phyloP scores from a whole-genome alignment of 306 rosid genomes.

The Cicer cuneatum region DNA sequence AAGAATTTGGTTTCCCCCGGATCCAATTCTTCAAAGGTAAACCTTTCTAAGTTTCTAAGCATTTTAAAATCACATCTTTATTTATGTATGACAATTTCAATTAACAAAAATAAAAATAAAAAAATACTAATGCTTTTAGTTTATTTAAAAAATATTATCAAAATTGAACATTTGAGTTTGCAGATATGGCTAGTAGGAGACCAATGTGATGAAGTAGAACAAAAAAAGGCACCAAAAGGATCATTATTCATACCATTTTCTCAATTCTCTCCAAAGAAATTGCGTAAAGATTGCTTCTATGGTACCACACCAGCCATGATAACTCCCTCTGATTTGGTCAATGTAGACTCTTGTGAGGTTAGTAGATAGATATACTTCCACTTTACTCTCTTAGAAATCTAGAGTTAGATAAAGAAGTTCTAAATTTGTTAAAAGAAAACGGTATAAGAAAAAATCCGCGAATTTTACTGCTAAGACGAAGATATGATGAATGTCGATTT shows the following conservation, averaged over 20 bases:
- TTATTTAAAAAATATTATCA: background rate
- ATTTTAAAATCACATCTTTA: background rate
- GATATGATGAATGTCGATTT: too few species aligned
- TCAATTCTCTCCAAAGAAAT: conserved; percentile 69
- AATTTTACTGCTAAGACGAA: too few species aligned
- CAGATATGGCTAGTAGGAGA: conserved; percentile 84
- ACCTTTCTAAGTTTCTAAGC: background rate
- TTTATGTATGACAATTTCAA: background rate
- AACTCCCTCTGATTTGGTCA: conserved; percentile 57
- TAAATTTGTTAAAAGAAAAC: background rate
- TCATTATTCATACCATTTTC: conserved; percentile 73
- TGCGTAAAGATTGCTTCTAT: conserved; percentile 76
- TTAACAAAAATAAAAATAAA: background rate
- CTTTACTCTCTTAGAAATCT: background rate
- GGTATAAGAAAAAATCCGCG: background rate
- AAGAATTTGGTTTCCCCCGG: conserved; percentile 50
- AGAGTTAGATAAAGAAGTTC: background rate
- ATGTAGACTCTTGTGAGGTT: conserved; percentile 88
- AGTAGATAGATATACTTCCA: background rate
- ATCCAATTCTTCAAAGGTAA: conserved; percentile 55
- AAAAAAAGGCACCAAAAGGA: conserved; percentile 71
- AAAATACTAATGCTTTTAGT: background rate
- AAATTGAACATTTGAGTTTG: background rate
- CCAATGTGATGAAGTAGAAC: conserved; percentile 58
- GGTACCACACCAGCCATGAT: conserved; percentile 75